These are phyloP conservation scores for Vitis riparia DNA, from an alignment of 164 flowering plant genomes.

Conservation along the genomic window DNA sequence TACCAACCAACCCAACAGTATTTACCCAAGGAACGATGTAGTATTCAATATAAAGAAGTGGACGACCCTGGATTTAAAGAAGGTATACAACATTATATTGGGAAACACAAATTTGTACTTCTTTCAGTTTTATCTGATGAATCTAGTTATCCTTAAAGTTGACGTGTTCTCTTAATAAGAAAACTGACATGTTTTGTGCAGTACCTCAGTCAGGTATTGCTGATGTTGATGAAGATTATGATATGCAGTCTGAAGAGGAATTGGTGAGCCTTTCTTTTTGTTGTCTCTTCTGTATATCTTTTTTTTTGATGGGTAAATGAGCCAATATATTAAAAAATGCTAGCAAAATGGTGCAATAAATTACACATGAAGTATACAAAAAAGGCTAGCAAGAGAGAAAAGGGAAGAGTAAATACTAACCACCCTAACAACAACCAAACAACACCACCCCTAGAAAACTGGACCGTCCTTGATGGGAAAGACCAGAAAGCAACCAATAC, in stretches of 20 bases:
- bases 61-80: slow-evolving; percentile 17
- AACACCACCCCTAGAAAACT: no score
- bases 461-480: no score
- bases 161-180: neutral
- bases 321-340: no score
- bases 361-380: no score
- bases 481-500: no score
- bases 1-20: slow-evolving; percentile 25
- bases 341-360: no score
- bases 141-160: neutral
- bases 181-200: slow-evolving; percentile 19
- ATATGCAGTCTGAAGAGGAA: slow-evolving; percentile 61
- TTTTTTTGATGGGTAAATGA: no score
- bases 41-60: slow-evolving; percentile 25
- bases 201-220: slow-evolving; percentile 40
- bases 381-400: no score
- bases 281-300: neutral
- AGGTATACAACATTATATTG: slow-evolving; percentile 17
- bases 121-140: neutral
- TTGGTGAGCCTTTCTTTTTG: slow-evolving; percentile 42
- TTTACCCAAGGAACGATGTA: slow-evolving; percentile 24
- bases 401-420: no score
- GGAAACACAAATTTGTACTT: slow-evolving; percentile 21
- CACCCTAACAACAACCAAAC: no score
- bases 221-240: slow-evolving; percentile 70